phyloP scores from a whole-genome alignment of 192 early-diverging fungal genomes.

The Coemansia sp. region DNA sequence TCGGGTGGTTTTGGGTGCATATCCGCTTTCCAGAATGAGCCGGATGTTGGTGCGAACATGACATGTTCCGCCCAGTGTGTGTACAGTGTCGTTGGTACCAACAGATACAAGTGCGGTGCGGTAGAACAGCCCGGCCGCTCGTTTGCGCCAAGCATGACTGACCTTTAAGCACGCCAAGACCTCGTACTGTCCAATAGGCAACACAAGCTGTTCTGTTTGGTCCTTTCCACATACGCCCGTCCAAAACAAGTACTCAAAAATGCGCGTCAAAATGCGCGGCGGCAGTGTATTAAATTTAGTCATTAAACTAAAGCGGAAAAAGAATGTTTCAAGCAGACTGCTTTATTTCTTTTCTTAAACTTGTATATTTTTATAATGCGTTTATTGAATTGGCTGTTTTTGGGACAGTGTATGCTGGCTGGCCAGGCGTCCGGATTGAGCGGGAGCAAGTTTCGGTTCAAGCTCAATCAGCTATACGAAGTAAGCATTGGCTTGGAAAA shows the following conservation, averaged over 20 bases:
- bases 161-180: slow-evolving; percentile 16
- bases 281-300: slow-evolving; percentile 9
- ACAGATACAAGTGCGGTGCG: slow-evolving; percentile 19
- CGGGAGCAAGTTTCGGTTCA: slow-evolving; percentile 46
- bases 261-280: slow-evolving; percentile 12
- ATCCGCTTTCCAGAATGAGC: slow-evolving; percentile 43
- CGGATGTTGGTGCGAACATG: slow-evolving; percentile 17
- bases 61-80: too few species aligned
- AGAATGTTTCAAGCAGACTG: neutral
- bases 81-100: slow-evolving; percentile 7
- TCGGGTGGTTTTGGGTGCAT: slow-evolving; percentile 30
- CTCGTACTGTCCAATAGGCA: slow-evolving; percentile 28
- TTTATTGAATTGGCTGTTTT: neutral
- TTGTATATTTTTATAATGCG: neutral
- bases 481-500: slow-evolving; percentile 63
- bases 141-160: slow-evolving; percentile 33
- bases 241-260: slow-evolving; percentile 46
- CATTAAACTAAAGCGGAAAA: neutral
- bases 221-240: slow-evolving; percentile 12
- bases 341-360: neutral
- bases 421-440: slow-evolving; percentile 16
- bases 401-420: neutral
- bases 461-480: slow-evolving; percentile 61
- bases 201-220: slow-evolving; percentile 3
- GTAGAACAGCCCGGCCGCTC: slow-evolving; percentile 42